Evolutionary conservation across 305 asterid species (phyloP), one percentile per base, ranked within the genome.

Genomic region (Ilex paraguariensis): DNA sequence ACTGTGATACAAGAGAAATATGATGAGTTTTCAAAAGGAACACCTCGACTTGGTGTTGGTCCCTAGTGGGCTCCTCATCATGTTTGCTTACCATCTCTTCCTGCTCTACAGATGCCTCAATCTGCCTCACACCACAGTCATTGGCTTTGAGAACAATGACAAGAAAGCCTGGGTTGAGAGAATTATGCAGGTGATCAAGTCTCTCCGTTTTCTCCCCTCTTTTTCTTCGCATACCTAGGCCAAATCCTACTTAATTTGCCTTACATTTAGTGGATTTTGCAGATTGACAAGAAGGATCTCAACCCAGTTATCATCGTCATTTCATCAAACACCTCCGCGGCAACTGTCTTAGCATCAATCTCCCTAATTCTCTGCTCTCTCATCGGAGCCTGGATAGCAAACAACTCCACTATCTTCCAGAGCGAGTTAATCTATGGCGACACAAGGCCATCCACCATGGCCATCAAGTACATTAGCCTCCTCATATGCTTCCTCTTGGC

Each of bases 321-420:
- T 30, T 73, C 87, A 31, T 63, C 84, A 30, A 81, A 83, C 76
- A 79, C 69, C 49, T 73, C 86, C 1, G 94, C 81, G 28, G 87
- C 94, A 31, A 88, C 86, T 14, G 79, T 65, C 72, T 66, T 85
- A 21, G 88, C 91, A 30, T 81, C 87, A 8, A 65, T 88, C 4
- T 74, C 84, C 2, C 75, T 84, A 32, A 84, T 87, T 4, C 76
- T 85, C 0, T 80, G 87, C 73, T 77, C 91, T 12, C 72, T 85
- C 2, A 88, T 85, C 55, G 94, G 94, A 21, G 81, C 94, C 8
- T 88, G 91, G 96, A 80, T 85, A 60, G 87, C 94, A 30, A 88
- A 80, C 78, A 84, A 73, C 57, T 69, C 85, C 57, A 77, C 60
- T 63, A 66, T 88, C 12, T 88, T 83, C 71, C 81, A 75, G 56